Percentiles rank a stretch among this genome's conserved stretches.
phyloP scores from a whole-genome alignment of 345 rosid species.

The Ricinus communis region DNA sequence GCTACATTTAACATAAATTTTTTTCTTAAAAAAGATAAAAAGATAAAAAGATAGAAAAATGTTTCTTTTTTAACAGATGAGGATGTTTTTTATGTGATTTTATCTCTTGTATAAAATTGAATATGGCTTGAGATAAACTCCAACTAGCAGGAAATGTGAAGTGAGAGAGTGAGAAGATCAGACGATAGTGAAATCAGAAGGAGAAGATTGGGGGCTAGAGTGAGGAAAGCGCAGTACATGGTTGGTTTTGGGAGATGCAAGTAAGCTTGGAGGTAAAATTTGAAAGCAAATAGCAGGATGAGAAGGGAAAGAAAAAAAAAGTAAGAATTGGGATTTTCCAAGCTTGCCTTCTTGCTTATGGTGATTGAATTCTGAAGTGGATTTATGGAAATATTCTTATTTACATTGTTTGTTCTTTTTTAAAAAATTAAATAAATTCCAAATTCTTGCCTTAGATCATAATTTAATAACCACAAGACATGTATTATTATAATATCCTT shows the following conservation, averaged over 20 bases:
- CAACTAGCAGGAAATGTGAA: no score
- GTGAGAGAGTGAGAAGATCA: no score
- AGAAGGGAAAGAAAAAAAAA: background rate
- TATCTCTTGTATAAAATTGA: no score
- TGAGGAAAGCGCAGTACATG: slow-evolving; percentile 18
- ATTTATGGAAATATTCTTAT: no score
- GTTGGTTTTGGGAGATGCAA: slow-evolving; percentile 16
- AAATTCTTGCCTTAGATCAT: no score
- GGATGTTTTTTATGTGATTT: no score
- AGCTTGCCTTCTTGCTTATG: background rate
- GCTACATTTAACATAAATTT: background rate
- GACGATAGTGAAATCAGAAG: slow-evolving; percentile 28
- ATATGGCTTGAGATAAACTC: background rate
- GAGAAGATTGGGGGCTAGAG: slow-evolving; percentile 34
- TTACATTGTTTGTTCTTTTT: no score
- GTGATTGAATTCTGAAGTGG: no score
- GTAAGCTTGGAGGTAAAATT: slow-evolving; percentile 10
- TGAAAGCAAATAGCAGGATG: background rate
- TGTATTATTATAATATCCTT: no score
- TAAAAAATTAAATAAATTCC: no score
- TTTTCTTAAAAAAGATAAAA: no score
- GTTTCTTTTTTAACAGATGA: background rate
- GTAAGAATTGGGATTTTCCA: slow-evolving; percentile 1
- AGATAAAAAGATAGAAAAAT: background rate
- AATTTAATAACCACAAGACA: no score